Evolutionary conservation across 768 basidiomycete species (phyloP), one percentile per base, ranked within the genome.

Genomic region (Hydnum rufescens): DNA sequence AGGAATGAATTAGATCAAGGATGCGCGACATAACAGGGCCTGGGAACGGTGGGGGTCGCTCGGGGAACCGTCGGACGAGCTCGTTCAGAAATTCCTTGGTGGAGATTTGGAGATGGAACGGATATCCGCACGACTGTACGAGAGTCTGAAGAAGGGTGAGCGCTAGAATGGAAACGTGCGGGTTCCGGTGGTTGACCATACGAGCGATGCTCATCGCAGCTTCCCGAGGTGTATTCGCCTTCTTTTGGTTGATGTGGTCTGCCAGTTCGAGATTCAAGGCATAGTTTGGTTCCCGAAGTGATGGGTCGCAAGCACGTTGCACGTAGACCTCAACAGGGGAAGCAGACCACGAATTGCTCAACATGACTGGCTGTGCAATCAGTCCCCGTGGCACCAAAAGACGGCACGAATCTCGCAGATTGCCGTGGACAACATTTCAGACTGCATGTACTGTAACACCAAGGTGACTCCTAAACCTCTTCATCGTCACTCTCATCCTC

Each of bases 71-170:
- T 48, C 93, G 80, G 25, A 99, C 95, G 63, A 99, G 80, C 63
- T 97, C 95, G 66, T 99, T 99, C 18, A 97, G 72, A 63, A 96
- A 99, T 61, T 97, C 95, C 62, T 99, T 97, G 39, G 93, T 97
- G 18, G 83, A 72, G 59, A 97, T 84, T 65, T 99, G 95, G 23
- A 99, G 79, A 63, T 97, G 95, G 54, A 99, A 83, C 0, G 93
- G 80, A 67, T 99, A 99, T 64, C 95, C 95, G 63, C 93, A 97
- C 36, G 84, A 81, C 63, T 90, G 84, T 43, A 96, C 82, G 49
- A 99, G 79, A 13, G 85, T 89, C 64, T 90, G 84, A 57, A 96
- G 78, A 3, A 93, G 75, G 3, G 82, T 69, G 6, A 97, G 74
- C 2, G 88, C 78, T 29, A 96, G 78, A 57, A 92, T 74, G 22